phyloP scores from a whole-genome alignment of 345 rosid genomes.

The Raphanus raphanistrum region DNA sequence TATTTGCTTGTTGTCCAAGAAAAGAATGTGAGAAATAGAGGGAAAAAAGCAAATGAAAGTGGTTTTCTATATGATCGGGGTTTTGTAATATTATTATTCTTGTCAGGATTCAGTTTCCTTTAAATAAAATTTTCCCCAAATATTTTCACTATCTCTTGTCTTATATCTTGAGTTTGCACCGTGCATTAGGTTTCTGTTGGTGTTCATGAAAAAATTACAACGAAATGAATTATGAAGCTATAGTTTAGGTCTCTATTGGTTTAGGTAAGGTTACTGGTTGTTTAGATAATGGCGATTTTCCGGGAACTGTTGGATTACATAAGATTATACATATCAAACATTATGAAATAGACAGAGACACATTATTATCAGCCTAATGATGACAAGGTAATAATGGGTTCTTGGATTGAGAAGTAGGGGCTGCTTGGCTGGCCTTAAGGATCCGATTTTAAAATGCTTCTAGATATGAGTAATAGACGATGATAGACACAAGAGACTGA shows the following conservation, averaged over 20 bases:
- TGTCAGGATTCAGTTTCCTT: conserved; percentile 3
- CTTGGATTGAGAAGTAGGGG: neutral
- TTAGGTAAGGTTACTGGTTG: neutral
- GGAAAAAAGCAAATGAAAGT: neutral
- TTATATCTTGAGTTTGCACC: neutral
- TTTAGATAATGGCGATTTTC: neutral
- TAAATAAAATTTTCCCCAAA: neutral
- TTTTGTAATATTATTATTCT: conserved; percentile 28
- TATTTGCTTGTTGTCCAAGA: conserved; percentile 15
- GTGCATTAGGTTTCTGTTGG: neutral
- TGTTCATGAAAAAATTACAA: conserved; percentile 3
- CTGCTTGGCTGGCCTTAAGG: neutral
- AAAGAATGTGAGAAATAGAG: neutral
- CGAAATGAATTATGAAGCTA: neutral
- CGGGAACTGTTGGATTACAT: neutral
- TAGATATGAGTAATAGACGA: neutral
- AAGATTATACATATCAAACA: neutral
- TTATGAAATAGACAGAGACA: neutral
- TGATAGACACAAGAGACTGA: neutral
- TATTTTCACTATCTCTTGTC: neutral
- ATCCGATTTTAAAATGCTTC: neutral
- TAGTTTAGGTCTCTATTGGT: neutral
- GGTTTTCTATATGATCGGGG: conserved; percentile 6
- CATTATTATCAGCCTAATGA: neutral
- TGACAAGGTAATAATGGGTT: neutral